Evolutionary conservation across 75 land plant genomes (phyloP), one percentile per base, ranked within the genome.

Genomic region (Selaginella tamariscina): DNA sequence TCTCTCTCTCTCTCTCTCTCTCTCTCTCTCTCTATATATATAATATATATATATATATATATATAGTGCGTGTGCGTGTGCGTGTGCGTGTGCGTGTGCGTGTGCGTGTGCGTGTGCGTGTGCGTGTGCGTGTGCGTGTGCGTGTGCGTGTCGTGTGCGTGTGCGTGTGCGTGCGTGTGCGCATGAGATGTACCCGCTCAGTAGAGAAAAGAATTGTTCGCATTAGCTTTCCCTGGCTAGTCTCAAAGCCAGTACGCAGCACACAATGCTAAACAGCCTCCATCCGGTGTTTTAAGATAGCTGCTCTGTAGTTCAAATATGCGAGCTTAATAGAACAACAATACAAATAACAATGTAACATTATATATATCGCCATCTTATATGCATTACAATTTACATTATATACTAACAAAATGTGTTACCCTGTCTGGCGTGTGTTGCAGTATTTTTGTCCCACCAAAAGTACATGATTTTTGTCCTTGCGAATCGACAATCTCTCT

Each of bases 151-250:
- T n/a, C n/a, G n/a, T n/a, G n/a, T n/a, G n/a, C n/a, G n/a, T n/a
- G n/a, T n/a, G n/a, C n/a, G n/a, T n/a, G n/a, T n/a, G n/a, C n/a
- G n/a, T n/a, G n/a, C n/a, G n/a, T n/a, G n/a, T n/a, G n/a, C n/a
- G n/a, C n/a, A n/a, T n/a, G n/a, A n/a, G n/a, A n/a, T n/a, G n/a
- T 74, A 92, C 98, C 91, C 98, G 82, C 74, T 94, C 98, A 23
- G 98, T 94, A 5, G 98, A 94, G 72, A 94, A 94, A 39, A 94
- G 80, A 57, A 94, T 94, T 15, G 98, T 94, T 26, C 98, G 79
- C 98, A 94, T 94, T 32, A 94, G 71, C 63, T 94, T 94, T 27
- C 98, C 98, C 77, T 94, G 98, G 64, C 98, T 94, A 30, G 98
- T 94, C 72, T 87, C 89, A 79, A 94, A 94, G 23, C 98, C 98